Base-by-base conservation (phyloP, 78 protist genomes). In the Cyanophora paradoxa region DNA sequence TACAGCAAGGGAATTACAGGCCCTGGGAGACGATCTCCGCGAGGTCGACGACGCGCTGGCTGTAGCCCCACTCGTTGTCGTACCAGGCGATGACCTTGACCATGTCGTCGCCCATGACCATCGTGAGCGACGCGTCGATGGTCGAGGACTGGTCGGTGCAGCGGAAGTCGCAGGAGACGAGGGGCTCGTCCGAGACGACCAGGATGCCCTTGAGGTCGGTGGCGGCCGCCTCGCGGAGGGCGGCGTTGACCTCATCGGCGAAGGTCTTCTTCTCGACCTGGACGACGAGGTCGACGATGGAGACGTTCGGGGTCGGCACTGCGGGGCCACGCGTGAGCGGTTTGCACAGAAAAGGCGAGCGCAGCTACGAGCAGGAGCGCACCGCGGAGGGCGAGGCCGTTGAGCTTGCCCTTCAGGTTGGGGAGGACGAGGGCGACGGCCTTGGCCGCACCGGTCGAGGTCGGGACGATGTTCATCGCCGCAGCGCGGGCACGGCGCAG, bases 361-460 rank as follows among this genome's bases (percentile, higher is more conserved):
- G n/a, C n/a, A n/a, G n/a, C n/a, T n/a, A n/a, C n/a, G n/a, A n/a
- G n/a, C n/a, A n/a, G n/a, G n/a, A n/a, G n/a, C n/a, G n/a, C n/a
- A n/a, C n/a, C 90, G 33, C 90, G 86, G 81, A 86, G 57, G 54
- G 90, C 83, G 69, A 81, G 76, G 72, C 90, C 90, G 1, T 82
- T 77, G 26, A 86, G 82, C 72, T 81, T 81, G 68, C 86, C 90
- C 66, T 75, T 72, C 30, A 81, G 50, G 28, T 2, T 50, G 54
- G 90, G 90, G 72, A 72, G 61, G 28, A 66, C 63, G 70, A 54
- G n/a, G 63, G 75, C 86, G 31, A 86, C 86, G 48, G 90, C 90
- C 75, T 71, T 78, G 77, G 90, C 86, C 13, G 90, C 90, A 30
- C 90, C 90, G 40, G 90, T 86, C 58, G 86, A 30, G n/a, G 86